These are phyloP conservation scores for Xylaria sp. DNA, from an alignment of 495 filamentous ascomycete species.

Conservation along the genomic window DNA sequence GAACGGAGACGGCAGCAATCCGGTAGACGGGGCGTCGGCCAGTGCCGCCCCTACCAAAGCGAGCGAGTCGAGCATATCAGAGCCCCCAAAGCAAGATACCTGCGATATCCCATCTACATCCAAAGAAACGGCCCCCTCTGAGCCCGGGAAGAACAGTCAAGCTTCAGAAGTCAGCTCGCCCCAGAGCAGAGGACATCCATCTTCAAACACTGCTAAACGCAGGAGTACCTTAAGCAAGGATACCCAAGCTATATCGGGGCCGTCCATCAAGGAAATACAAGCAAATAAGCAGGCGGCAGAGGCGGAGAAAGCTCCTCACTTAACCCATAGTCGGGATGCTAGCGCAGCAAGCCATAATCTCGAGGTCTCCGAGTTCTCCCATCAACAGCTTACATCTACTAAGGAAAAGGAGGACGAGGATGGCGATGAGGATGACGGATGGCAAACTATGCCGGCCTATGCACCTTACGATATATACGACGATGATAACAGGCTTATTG, in stretches of 20 bases:
- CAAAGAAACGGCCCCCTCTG: background rate
- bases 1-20: background rate
- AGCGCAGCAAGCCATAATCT: slow-evolving; percentile 38
- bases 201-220: slow-evolving; percentile 22
- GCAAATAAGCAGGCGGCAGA: slow-evolving; percentile 36
- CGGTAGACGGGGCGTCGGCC: background rate
- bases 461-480: slow-evolving; percentile 94
- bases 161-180: background rate
- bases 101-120: background rate
- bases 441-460: slow-evolving; percentile 93
- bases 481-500: slow-evolving; percentile 87
- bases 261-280: slow-evolving; percentile 38
- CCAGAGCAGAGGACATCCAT: background rate
- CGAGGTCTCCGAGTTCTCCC: slow-evolving; percentile 84
- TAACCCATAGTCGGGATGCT: slow-evolving; percentile 41
- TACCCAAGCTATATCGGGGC: slow-evolving; percentile 39
- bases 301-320: slow-evolving; percentile 23
- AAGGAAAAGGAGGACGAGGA: slow-evolving; percentile 52
- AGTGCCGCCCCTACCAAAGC: background rate
- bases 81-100: background rate
- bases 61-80: background rate
- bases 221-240: slow-evolving; percentile 33
- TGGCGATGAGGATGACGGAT: slow-evolving; percentile 66
- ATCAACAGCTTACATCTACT: slow-evolving; percentile 76
- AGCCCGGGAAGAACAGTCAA: background rate